Evolutionary conservation across 2,329 filamentous ascomycete genomes (phyloP), one percentile per base, ranked within the genome.

Genomic region (Hypoxylon sp.): DNA sequence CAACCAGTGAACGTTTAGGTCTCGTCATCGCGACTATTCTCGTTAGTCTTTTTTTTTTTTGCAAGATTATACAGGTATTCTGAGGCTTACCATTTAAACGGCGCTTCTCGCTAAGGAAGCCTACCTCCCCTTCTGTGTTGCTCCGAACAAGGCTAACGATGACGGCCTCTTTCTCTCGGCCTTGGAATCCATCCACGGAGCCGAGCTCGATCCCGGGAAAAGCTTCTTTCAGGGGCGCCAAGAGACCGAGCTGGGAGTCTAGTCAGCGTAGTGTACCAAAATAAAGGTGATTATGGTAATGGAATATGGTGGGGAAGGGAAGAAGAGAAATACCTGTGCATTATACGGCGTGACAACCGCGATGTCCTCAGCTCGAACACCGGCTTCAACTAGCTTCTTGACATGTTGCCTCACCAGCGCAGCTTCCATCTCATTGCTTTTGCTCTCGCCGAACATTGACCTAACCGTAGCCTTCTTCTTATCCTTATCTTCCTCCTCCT

Each of bases 261-360:
- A 49, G 38, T 61, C 52, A 58, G 68, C 69, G 11, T 25, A 23
- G 28, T 30, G 9, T 30, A 5, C 13, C 19, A n/a, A 11, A 4
- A 10, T 5, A 43, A 21, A 2, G 17, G 21, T 19, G 9, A 57
- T 38, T 38, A 13, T 23, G 55, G 23, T 38, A 48, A 13, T 23
- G 55, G 23, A 34, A 55, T 17, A 43, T 21, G 6, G 30, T 45
- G 23, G 52, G 41, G 11, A n/a, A n/a, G n/a, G n/a, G n/a, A n/a
- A n/a, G n/a, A n/a, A n/a, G n/a, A 17, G n/a, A 48, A 32, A 49
- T 76, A 92, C 90, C 86, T 96, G 96, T 13, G 93, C 96, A 81
- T 98, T 98, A 81, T 99, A 99, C 41, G 96, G 96, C 51, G 96
- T 98, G 58, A 99, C 90, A 11, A 98, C 90, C 0, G 95, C 96